These are phyloP conservation scores for Pichia manshurica DNA, from an alignment of 805 yeast genomes.

Conservation along the genomic window DNA sequence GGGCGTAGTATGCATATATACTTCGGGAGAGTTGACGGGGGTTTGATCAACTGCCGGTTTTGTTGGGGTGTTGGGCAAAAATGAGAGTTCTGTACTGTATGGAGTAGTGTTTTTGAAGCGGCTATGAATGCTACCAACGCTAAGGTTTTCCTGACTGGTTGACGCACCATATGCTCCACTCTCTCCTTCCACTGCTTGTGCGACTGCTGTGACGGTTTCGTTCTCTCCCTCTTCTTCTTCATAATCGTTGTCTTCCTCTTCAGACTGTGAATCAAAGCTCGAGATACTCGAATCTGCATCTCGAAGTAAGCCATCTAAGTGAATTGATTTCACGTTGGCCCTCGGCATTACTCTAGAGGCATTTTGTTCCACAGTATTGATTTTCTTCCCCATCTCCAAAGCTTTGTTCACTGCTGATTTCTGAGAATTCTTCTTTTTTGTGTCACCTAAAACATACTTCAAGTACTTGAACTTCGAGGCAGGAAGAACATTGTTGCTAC, in stretches of 20 bases:
- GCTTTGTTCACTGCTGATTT: conserved; percentile 22
- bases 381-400: conserved; percentile 21
- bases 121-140: too few relatives aligned
- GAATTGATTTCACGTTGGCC: conserved; percentile 16
- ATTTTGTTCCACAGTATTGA: conserved; percentile 18
- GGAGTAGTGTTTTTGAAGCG: background rate
- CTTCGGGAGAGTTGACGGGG: conserved; percentile 11
- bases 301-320: conserved; percentile 14
- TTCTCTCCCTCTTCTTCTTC: conserved; percentile 1
- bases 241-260: conserved; percentile 7
- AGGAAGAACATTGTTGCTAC: conserved; percentile 14
- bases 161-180: too few relatives aligned
- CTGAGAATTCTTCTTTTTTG: conserved; percentile 13
- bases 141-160: too few relatives aligned
- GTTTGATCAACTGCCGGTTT: conserved; percentile 7
- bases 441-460: conserved; percentile 20
- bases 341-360: conserved; percentile 11
- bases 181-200: too few relatives aligned
- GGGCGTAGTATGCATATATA: background rate
- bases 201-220: too few relatives aligned
- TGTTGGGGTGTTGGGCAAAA: conserved; percentile 14
- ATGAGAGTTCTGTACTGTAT: background rate
- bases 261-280: conserved; percentile 4
- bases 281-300: conserved; percentile 6
- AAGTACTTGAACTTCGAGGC: conserved; percentile 29